Base-by-base conservation (phyloP, 2,329 filamentous ascomycete species). In the Aquanectria penicillioides region DNA sequence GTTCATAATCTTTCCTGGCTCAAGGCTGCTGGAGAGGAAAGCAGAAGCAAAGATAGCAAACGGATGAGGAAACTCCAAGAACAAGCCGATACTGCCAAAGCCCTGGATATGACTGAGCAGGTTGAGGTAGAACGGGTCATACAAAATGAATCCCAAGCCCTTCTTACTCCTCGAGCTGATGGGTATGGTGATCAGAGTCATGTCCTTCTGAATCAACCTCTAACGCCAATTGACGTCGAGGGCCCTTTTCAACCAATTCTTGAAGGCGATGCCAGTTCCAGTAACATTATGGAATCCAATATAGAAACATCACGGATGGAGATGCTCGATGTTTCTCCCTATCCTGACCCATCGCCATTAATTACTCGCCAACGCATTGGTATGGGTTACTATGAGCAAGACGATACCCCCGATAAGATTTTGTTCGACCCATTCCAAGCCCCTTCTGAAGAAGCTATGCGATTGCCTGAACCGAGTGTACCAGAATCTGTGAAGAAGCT, bases 1-100 rank as follows among this genome's bases (percentile, higher is more conserved):
- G 83, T 92, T 34, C 94, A 96, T 50, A 99, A 99, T 73, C 80
- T 97, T 22, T 86, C 84, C 36, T 97, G 93, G 93, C 79, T 98
- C 43, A 86, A 86, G 70, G 83, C 80, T 10, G 76, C 78, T 13
- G 85, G 85, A 12, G 85, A 87, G 56, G 83, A 86, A 59, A 81
- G 82, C 56, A 82, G 85, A 20, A 86, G 81, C 66, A 81, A 83
- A 43, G 79, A 85, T 61, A 85, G 82, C 67, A 83, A 80, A 55
- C 79, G 85, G 12, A 87, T 87, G 82, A 82, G 84, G 72, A 75
- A 79, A 15, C 70, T 87, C n/a, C 77, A 81, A 53, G 77, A 86
- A 58, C 80, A 85, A 61, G 85, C 85, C 4, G 82, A 86, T 25
- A 81, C 79, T 15, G 85, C 83, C 55, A 87, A 87, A 67, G 83